phyloP scores from a whole-genome alignment of 108 stramenopile genomes.

The Mayamaea pseudoterrestris region DNA sequence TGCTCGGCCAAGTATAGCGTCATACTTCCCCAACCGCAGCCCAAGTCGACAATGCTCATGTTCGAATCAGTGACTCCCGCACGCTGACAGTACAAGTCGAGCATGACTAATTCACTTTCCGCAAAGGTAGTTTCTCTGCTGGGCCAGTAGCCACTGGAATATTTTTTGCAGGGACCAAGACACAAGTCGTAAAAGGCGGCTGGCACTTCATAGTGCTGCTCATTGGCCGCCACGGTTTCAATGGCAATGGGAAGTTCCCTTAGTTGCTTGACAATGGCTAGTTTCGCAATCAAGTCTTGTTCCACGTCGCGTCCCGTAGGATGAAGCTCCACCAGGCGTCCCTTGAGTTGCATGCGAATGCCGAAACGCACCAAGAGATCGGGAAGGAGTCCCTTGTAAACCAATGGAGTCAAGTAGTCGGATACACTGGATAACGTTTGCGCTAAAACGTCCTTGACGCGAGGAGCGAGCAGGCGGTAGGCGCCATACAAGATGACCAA shows the following conservation, averaged over 20 bases:
- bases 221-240: conserved; percentile 78
- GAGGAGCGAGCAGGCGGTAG: conserved; percentile 17
- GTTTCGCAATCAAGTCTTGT: conserved; percentile 30
- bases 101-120: conserved; percentile 78
- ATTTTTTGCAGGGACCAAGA: conserved; percentile 89
- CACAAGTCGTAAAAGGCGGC: conserved; percentile 80
- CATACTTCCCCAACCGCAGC: conserved; percentile 92
- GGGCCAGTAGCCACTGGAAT: conserved; percentile 75
- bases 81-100: conserved; percentile 76
- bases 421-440: conserved; percentile 18
- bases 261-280: conserved; percentile 39
- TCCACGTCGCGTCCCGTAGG: conserved; percentile 15
- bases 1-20: conserved; percentile 52
- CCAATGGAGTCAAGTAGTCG: conserved; percentile 20
- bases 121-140: conserved; percentile 32
- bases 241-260: conserved; percentile 76
- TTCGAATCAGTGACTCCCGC: conserved; percentile 81
- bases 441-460: conserved; percentile 28
- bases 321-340: conserved; percentile 33
- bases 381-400: conserved; percentile 39
- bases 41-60: conserved; percentile 70
- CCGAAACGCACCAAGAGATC: conserved; percentile 56
- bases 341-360: conserved; percentile 46
- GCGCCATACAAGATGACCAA: conserved; percentile 27
- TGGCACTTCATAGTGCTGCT: conserved; percentile 97